Evolutionary conservation across 73 alveolate species (phyloP).

Genomic region (Breviolum minutum): DNA sequence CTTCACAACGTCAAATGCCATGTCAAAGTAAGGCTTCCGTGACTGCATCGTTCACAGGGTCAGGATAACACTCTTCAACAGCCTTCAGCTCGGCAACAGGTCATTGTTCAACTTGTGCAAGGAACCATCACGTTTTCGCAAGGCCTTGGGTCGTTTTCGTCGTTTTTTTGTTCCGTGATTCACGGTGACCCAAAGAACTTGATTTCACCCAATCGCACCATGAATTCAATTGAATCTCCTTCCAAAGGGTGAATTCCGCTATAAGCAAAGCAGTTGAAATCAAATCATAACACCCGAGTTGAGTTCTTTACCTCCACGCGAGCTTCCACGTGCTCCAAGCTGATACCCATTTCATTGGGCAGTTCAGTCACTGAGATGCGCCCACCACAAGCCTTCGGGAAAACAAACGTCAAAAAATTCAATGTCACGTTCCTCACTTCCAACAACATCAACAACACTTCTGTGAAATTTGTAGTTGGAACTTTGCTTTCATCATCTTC

Average conservation of each 20-base stretch:
- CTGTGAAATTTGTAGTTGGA: too few relatives aligned
- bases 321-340: slow-evolving; percentile 35
- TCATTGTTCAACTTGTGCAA: slow-evolving; percentile 70
- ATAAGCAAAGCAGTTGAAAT: too few relatives aligned
- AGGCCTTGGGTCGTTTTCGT: neutral
- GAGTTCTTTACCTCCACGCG: slow-evolving; percentile 33
- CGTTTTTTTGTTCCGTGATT: too few relatives aligned
- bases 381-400: slow-evolving; percentile 49
- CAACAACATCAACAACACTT: too few relatives aligned
- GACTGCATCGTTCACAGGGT: too few relatives aligned
- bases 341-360: slow-evolving; percentile 63
- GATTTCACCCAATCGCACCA: too few relatives aligned
- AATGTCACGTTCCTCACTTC: too few relatives aligned
- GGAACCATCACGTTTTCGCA: slow-evolving; percentile 74
- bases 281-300: neutral
- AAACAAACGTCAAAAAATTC: neutral
- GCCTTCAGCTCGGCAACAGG: neutral
- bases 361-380: slow-evolving; percentile 66
- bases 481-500: too few relatives aligned
- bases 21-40: neutral
- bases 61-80: too few relatives aligned
- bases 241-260: too few relatives aligned
- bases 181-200: too few relatives aligned
- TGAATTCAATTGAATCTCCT: too few relatives aligned
- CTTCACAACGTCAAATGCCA: neutral